Evolutionary conservation across 163 green algal species (phyloP), one percentile per base, ranked within the genome.

Genomic region (Chlamydomonas reinhardtii): DNA sequence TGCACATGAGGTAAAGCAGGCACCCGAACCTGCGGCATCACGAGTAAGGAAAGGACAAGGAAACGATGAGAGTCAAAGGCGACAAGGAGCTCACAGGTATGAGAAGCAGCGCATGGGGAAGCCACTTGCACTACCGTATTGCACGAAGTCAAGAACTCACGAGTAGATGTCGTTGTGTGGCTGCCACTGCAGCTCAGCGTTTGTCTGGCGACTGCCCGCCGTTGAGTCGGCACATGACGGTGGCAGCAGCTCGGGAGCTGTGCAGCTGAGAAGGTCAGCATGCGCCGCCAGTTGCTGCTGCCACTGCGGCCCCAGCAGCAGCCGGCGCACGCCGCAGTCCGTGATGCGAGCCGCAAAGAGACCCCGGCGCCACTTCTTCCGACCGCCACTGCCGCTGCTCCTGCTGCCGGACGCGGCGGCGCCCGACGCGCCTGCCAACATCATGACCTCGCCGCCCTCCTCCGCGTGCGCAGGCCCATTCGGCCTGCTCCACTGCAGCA

Each of bases 201-300:
- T 12, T n/a, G 22, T n/a, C 65, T 37, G 48, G 48, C 48, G 48
- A 14, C 48, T 19, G 24, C 5, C 25, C 27, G 2, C 62, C 2
- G 62, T 31, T 6, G 24, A 29, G 59, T 29, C 59, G 24, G 22
- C 59, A 22, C 17, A 48, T 20, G 32, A n/a, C 66, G 29, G 1
- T 48, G 54, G 22, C 77, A 84, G 77, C 65, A 84, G 66, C 77
- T 84, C 77, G 6, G 77, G 77, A 15, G 77, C 77, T 0, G 77
- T 59, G 32, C 77, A 84, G 15, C 22, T 1, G 1, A 22, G 29
- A 17, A 84, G 64, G 66, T 84, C 77, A 0, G n/a, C 34, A 24
- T 84, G 34, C 22, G 20, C 19, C 3, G 27, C 65, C 77, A 84
- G 65, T n/a, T 34, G 15, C 31, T 52, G 22, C 19, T 11, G 29